A percentile compares a stretch with the other conserved stretches of the same genome.
Evolutionary conservation across 495 filamentous ascomycete species (phyloP).

Genomic region (Parathielavia appendiculata): DNA sequence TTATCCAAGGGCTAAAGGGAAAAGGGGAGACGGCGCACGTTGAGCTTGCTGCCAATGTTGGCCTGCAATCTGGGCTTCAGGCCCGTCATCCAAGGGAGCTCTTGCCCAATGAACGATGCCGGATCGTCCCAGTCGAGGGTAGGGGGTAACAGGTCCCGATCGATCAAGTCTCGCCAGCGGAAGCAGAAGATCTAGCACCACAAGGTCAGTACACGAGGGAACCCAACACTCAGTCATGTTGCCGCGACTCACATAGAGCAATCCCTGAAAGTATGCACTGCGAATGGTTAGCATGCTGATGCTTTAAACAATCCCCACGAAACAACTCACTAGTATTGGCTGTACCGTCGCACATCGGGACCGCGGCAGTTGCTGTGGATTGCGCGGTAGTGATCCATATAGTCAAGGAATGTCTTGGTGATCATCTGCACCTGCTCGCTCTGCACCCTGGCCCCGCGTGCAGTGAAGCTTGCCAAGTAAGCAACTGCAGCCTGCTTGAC

Average conservation of each 20-base stretch:
- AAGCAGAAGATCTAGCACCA: slow-evolving; percentile 84
- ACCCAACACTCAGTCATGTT: slow-evolving; percentile 29
- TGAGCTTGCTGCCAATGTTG: slow-evolving; percentile 79
- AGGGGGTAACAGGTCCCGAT: slow-evolving; percentile 39
- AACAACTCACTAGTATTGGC: slow-evolving; percentile 61
- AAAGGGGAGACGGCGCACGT: slow-evolving; percentile 36
- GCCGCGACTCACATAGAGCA: slow-evolving; percentile 24
- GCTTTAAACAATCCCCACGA: background rate
- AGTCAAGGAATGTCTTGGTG: slow-evolving; percentile 65
- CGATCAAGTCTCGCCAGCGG: slow-evolving; percentile 85
- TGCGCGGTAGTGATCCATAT: slow-evolving; percentile 58
- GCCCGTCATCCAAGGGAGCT: slow-evolving; percentile 66
- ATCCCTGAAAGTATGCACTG: slow-evolving; percentile 23
- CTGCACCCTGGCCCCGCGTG: slow-evolving; percentile 74
- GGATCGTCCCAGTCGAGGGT: slow-evolving; percentile 52
- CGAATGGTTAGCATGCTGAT: background rate
- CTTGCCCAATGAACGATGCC: slow-evolving; percentile 50
- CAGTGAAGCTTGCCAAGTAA: slow-evolving; percentile 83
- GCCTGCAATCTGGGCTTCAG: slow-evolving; percentile 65
- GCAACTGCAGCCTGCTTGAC: slow-evolving; percentile 77
- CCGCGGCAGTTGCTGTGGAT: slow-evolving; percentile 65
- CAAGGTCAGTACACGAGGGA: background rate
- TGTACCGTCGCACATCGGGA: slow-evolving; percentile 77
- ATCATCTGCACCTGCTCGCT: slow-evolving; percentile 69
- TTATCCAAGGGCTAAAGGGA: background rate